These are phyloP conservation scores for Myrica gale DNA, from an alignment of 306 rosid genomes.

Conservation along the genomic window DNA sequence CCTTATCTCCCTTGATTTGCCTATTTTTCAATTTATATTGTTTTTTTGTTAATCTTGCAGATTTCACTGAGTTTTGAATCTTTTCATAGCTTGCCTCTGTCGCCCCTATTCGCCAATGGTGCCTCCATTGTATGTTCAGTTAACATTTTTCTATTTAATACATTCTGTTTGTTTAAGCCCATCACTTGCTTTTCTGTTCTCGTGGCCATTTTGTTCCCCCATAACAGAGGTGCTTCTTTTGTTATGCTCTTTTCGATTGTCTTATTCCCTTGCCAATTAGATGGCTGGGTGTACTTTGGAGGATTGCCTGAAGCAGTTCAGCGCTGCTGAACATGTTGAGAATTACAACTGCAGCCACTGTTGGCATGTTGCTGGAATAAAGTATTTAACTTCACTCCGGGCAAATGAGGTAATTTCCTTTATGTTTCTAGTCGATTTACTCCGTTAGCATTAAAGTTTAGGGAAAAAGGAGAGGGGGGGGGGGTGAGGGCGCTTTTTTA, in stretches of 20 bases:
- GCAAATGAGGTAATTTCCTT: slow-evolving; percentile 55
- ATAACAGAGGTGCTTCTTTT: slow-evolving; percentile 8
- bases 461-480: too few relatives aligned
- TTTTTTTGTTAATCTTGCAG: slow-evolving; percentile 48
- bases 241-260: slow-evolving; percentile 6
- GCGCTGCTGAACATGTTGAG: slow-evolving; percentile 75
- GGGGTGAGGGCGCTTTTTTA: too few relatives aligned
- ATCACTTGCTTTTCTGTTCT: slow-evolving; percentile 19
- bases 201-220: slow-evolving; percentile 5
- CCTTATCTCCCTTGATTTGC: background rate
- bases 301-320: slow-evolving; percentile 80
- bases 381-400: slow-evolving; percentile 59
- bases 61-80: slow-evolving; percentile 81
- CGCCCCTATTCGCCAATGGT: slow-evolving; percentile 44
- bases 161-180: slow-evolving; percentile 30
- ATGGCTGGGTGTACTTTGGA: slow-evolving; percentile 57
- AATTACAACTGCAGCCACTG: slow-evolving; percentile 75
- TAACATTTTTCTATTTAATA: slow-evolving; percentile 23
- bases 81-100: slow-evolving; percentile 82
- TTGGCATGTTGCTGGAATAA: slow-evolving; percentile 80
- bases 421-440: background rate
- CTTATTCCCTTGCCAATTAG: slow-evolving; percentile 36
- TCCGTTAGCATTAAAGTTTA: too few relatives aligned
- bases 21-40: slow-evolving; percentile 7
- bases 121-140: slow-evolving; percentile 55